Base-by-base conservation (phyloP, 2,329 filamentous ascomycete species). In the Talaromyces sp. region DNA sequence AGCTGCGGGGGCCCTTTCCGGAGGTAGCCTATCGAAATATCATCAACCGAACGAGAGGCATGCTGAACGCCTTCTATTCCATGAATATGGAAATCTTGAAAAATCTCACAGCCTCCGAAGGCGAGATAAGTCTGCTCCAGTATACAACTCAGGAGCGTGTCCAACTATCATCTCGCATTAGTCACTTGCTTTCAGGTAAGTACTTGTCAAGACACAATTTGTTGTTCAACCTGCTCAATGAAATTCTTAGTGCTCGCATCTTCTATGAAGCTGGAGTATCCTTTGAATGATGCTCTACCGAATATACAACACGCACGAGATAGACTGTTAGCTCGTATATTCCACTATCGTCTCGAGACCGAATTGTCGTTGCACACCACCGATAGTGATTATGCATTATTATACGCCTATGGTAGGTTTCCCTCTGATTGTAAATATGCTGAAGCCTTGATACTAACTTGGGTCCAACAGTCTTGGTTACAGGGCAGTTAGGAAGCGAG, bases 71-170 rank as follows among this genome's bases (percentile, higher is more conserved):
- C 43, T 97, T 99, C 77, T 93, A 98, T 73, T 92, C 93, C 61
- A 97, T 99, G 92, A 96, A 94, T 68, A 87, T 97, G 11, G 89
- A 97, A 68, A 93, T 96, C 43, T 85, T 90, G 73, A 94, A 93
- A 72, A 91, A 94, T 66, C 82, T 89, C 11, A 85, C 86, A 43
- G 86, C 92, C 1, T 92, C 89, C 2, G 86, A 89, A 31, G 93
- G 94, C 3, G 94, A 98, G 79, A 87, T 89, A 64, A 89, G 90
- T 9, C 85, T 98, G 43, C 81, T 99, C 43, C 84, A 86, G 68
- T 93, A 91, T 75, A 98, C 95, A 1, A 84, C 87, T 4, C 82
- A 86, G 9, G 94, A 99, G 78, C 87, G 95, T 62, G 86, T 85
- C 10, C 88, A 93, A 67, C 84, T 99, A 37, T 96, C 92, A 71